Evolutionary conservation across 2,329 filamentous ascomycete species (phyloP).

Genomic region (Xylariales sp.): DNA sequence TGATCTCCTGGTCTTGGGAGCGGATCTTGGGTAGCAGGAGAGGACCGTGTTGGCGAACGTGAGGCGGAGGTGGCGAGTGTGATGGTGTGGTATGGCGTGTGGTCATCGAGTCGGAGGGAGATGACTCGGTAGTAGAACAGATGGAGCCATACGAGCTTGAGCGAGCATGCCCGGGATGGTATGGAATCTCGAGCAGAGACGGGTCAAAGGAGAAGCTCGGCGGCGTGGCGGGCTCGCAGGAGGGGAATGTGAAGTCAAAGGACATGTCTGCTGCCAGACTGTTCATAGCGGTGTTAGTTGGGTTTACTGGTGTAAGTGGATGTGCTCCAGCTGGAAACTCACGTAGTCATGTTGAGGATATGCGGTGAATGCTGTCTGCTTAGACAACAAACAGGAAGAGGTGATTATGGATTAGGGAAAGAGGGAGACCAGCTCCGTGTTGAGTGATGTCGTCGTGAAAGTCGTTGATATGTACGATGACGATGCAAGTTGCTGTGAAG

Average conservation of each 20-base stretch:
- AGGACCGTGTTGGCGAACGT: constrained; percentile 73
- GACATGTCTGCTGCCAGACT: constrained; percentile 60
- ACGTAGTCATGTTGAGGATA: constrained; percentile 38
- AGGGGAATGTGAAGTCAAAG: constrained; percentile 56
- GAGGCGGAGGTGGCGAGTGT: constrained; percentile 60
- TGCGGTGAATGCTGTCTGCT: constrained; percentile 19
- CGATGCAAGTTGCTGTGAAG: constrained; percentile 18
- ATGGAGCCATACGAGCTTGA: constrained; percentile 62
- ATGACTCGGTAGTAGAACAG: constrained; percentile 61
- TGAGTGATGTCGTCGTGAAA: constrained; percentile 6
- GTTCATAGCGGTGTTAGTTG: constrained; percentile 23
- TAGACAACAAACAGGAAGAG: constrained; percentile 20
- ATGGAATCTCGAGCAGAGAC: constrained; percentile 52
- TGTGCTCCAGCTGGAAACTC: constrained; percentile 22
- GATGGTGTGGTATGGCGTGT: constrained; percentile 65
- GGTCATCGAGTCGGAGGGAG: constrained; percentile 59
- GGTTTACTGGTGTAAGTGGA: constrained; percentile 5
- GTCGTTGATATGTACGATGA: constrained; percentile 15
- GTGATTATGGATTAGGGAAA: constrained; percentile 24
- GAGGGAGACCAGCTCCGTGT: constrained; percentile 27
- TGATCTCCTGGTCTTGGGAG: constrained; percentile 74
- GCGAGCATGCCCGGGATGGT: constrained; percentile 51
- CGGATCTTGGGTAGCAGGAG: constrained; percentile 81
- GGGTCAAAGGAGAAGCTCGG: constrained; percentile 53
- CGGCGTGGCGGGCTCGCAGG: constrained; percentile 46